A percentile compares a stretch with the other conserved stretches of the same genome.
These are phyloP conservation scores for Aspergillus proliferans DNA, from an alignment of 2,329 filamentous ascomycete species.

Conservation along the genomic window DNA sequence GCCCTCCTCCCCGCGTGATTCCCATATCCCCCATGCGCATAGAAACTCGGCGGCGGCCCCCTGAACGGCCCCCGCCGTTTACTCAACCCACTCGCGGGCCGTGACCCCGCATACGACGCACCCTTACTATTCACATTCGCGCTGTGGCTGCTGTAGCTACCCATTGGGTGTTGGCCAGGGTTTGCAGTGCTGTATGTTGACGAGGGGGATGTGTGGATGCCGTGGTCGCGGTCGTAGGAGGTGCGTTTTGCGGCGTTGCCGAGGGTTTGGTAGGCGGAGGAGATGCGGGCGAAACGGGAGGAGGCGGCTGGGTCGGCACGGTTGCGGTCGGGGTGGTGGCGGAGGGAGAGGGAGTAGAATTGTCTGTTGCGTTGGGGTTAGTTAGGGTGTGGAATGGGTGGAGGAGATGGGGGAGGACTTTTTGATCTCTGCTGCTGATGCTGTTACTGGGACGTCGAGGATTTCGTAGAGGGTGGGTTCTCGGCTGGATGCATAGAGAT, in stretches of 20 bases:
- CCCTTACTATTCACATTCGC: slow-evolving; percentile 24
- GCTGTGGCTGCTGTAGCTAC: slow-evolving; percentile 51
- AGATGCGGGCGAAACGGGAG: slow-evolving; percentile 73
- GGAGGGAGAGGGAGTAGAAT: slow-evolving; percentile 89
- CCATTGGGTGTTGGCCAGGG: slow-evolving; percentile 36
- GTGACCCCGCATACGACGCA: slow-evolving; percentile 47
- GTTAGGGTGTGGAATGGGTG: neutral
- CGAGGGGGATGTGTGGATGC: slow-evolving; percentile 29
- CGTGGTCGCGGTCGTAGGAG: slow-evolving; percentile 64
- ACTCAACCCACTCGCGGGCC: slow-evolving; percentile 75
- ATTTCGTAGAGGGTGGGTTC: slow-evolving; percentile 71
- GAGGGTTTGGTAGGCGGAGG: slow-evolving; percentile 75
- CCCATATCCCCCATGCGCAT: slow-evolving; percentile 73
- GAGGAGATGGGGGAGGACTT: slow-evolving; percentile 47
- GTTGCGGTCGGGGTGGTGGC: slow-evolving; percentile 89
- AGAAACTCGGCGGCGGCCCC: slow-evolving; percentile 87
- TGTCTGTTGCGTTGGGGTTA: slow-evolving; percentile 31
- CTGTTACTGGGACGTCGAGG: slow-evolving; percentile 63
- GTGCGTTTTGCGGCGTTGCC: slow-evolving; percentile 66
- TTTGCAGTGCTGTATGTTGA: slow-evolving; percentile 26
- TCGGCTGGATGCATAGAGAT: slow-evolving; percentile 20
- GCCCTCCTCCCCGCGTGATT: slow-evolving; percentile 11
- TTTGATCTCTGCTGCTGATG: slow-evolving; percentile 74
- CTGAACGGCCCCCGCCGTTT: slow-evolving; percentile 68
- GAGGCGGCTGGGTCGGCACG: slow-evolving; percentile 65